phyloP scores from a whole-genome alignment of 1,284 basidiomycete species.

The Agroathelia rolfsii region DNA sequence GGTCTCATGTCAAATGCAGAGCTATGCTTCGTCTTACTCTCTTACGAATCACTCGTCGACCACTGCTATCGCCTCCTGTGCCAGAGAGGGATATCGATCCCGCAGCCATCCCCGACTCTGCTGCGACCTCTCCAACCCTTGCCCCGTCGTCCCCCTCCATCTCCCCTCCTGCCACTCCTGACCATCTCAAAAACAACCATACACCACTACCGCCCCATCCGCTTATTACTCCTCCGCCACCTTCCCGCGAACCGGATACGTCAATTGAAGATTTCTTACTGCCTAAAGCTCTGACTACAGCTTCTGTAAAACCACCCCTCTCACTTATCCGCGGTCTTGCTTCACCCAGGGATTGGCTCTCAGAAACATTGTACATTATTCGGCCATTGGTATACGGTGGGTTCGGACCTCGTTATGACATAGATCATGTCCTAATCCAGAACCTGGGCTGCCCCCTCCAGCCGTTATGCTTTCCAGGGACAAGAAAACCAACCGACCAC shows the following conservation, averaged over 20 bases:
- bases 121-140: slow-evolving; percentile 44
- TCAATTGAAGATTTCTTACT: slow-evolving; percentile 68
- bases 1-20: slow-evolving; percentile 31
- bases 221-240: slow-evolving; percentile 39
- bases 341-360: slow-evolving; percentile 60
- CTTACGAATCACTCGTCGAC: slow-evolving; percentile 63
- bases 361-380: slow-evolving; percentile 56
- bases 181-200: slow-evolving; percentile 71
- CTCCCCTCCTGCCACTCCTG: slow-evolving; percentile 50
- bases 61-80: slow-evolving; percentile 64
- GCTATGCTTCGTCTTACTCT: slow-evolving; percentile 62
- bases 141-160: slow-evolving; percentile 44
- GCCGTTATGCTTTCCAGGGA: slow-evolving; percentile 17
- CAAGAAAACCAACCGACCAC: slow-evolving; percentile 33
- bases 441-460: no score
- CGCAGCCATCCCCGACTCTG: slow-evolving; percentile 44
- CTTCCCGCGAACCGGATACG: slow-evolving; percentile 37
- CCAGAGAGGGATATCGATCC: slow-evolving; percentile 84
- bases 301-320: slow-evolving; percentile 57
- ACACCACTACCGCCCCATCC: slow-evolving; percentile 51
- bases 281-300: slow-evolving; percentile 65
- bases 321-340: slow-evolving; percentile 50
- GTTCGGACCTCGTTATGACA: slow-evolving; percentile 11
- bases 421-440: no score
- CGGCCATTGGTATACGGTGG: slow-evolving; percentile 68